Evolutionary conservation across 1,139 yeast species (phyloP), one percentile per base, ranked within the genome.

Genomic region (Blastobotrys buckinghamii): DNA sequence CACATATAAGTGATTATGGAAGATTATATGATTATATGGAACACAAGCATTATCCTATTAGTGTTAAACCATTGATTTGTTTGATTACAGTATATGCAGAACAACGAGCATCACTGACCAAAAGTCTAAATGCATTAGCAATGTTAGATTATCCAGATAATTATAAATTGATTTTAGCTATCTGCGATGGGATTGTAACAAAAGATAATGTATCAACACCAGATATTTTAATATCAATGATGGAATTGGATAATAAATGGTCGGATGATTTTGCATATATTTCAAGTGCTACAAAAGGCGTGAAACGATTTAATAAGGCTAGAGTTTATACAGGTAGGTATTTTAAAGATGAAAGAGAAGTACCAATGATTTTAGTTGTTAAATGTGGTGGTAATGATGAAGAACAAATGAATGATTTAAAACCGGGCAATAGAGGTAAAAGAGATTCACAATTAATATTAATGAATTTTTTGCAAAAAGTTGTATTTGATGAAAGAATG

Each of bases 361-460:
- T 87, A 32, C 97, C 98, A 1, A 75, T 92, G 61, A 64, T 92
- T 26, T 73, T 84, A 24, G 74, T 92, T 59, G 96, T 88, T 41
- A 92, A 92, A 67, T 88, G 96, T 68, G 98, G 98, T 55, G 32
- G 17, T 24, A 32, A 26, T 13, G 42, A 39, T n/a, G 3, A n/a
- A n/a, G 42, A 39, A 24, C 30, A 16, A 32, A 85, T 96, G 0
- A 82, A 80, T 17, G 66, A 64, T 17, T 71, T 82, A 6, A 17
- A 94, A n/a, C 97, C 97, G 12, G 98, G 98, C 60, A 92, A 92
- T 67, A 82, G 98, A 73, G 98, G 98, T 69, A 92, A 92, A 67
- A 86, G 98, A 70, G 98, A 92, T 68, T 88, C 97, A 22, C 98
- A 92, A 68, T 83, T 92, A 54, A 84, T 92, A 54, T 73, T 92